Conservation (phyloP, 768 basidiomycete genomes). For the Russula sp. region DNA sequence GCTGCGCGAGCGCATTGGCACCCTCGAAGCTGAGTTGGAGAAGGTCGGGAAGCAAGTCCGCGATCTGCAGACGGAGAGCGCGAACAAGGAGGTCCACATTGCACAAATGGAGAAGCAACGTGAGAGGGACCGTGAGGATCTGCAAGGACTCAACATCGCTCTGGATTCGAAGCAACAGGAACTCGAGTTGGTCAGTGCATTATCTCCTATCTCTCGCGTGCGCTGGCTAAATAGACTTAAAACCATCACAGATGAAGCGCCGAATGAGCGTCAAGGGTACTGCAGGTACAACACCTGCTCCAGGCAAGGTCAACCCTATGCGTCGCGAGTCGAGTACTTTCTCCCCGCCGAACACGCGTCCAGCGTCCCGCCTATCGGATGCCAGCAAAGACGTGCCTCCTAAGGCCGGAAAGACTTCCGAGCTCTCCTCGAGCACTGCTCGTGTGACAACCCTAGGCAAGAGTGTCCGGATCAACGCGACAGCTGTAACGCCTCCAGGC, state of each 20-base stretch:
- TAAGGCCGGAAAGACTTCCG: slow-evolving; percentile 22
- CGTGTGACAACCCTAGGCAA: slow-evolving; percentile 28
- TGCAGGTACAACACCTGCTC: slow-evolving; percentile 22
- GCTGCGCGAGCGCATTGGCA: slow-evolving; percentile 48
- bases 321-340: slow-evolving; percentile 29
- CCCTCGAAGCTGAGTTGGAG: slow-evolving; percentile 58
- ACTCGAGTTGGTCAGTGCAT: slow-evolving; percentile 67
- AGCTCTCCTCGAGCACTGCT: slow-evolving; percentile 4
- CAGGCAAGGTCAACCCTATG: slow-evolving; percentile 21
- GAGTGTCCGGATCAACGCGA: slow-evolving; percentile 29
- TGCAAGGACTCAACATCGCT: slow-evolving; percentile 83
- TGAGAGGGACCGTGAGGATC: slow-evolving; percentile 69
- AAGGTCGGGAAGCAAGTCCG: slow-evolving; percentile 61
- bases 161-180: slow-evolving; percentile 94
- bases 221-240: neutral
- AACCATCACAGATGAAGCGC: slow-evolving; percentile 25
- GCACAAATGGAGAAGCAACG: slow-evolving; percentile 67
- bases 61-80: slow-evolving; percentile 73
- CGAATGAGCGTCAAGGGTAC: slow-evolving; percentile 28
- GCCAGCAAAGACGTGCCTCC: slow-evolving; percentile 20
- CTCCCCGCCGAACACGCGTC: slow-evolving; percentile 24
- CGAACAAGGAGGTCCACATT: slow-evolving; percentile 79
- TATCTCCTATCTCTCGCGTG: no score
- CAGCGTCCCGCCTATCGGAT: slow-evolving; percentile 29
- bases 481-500: slow-evolving; percentile 16